Evolutionary conservation across 805 yeast genomes (phyloP), one percentile per base, ranked within the genome.

Genomic region (Kodamaea lidongshanica): DNA sequence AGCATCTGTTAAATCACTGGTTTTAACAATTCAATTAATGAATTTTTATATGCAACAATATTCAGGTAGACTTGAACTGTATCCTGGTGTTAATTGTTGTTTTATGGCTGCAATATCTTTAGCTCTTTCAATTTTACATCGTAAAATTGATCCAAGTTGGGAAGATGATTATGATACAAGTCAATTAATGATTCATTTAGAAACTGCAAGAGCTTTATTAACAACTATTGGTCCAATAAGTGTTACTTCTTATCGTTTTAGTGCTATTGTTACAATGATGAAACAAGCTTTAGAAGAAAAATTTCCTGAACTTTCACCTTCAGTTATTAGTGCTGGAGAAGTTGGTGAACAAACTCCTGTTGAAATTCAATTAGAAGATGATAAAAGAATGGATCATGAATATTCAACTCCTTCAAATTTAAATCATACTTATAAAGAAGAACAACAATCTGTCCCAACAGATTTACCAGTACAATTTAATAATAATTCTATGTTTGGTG

Each of bases 61-160:
- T 30, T 41, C 56, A 7, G 61, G 56, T 14, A 58, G 67, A 16
- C 42, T 56, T 19, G 63, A 58, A 33, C 65, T 63, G 28, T 44
- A 58, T 28, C 43, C 55, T 12, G 40, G 56, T 19, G 45, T 52
- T 5, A 55, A 56, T 11, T 49, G 51, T 22, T 41, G 56, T 3
- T 61, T 61, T 33, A 56, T 53, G 37, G 58, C 67, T 1, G 65
- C 65, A 1, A 40, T 62, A 11, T 48, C 57, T 2, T 35, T 63
- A 13, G 67, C 66, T 1, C 29, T 57, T 2, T 41, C 54, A 15
- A 38, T 57, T 15, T 37, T 61, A 28, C 46, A 44, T 17, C 33
- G 44, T 6, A 38, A 42, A 17, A 25, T 11, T 12, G 28, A 25
- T 11, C 29, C 33, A 3, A 23, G 26, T 4, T 37, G 30, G n/a